Conservation (phyloP, 2,329 filamentous ascomycete genomes). For the Sporothrix curviconia region DNA sequence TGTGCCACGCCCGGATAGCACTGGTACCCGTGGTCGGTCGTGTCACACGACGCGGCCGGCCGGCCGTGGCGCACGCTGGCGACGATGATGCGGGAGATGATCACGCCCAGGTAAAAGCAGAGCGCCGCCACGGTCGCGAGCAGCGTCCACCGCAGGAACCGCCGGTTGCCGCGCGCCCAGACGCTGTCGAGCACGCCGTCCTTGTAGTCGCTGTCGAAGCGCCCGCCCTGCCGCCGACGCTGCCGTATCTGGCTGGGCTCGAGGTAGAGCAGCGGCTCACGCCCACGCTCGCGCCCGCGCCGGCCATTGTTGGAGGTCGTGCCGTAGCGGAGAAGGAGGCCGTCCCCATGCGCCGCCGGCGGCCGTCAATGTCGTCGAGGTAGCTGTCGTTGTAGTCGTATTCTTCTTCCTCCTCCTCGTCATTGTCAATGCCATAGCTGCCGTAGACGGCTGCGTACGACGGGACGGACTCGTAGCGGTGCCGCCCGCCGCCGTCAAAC, state of each 20-base stretch:
- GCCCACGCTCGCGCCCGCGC: not conserved
- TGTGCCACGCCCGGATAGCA: conserved; percentile 57
- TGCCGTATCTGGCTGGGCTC: not conserved
- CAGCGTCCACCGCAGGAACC: conserved; percentile 21
- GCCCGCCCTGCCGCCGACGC: not conserved
- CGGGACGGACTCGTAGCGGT: conserved; percentile 1
- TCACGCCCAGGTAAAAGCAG: conserved; percentile 19
- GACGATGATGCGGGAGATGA: conserved; percentile 21
- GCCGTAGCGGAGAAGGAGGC: not conserved
- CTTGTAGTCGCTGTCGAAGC: not conserved
- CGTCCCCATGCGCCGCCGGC: not conserved
- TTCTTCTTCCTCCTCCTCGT: not conserved
- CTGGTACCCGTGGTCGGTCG: conserved; percentile 50
- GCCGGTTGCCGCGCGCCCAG: conserved; percentile 16
- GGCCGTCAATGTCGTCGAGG: no score
- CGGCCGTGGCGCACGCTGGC: not conserved
- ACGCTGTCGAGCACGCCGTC: conserved; percentile 10
- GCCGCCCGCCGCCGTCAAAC: not conserved
- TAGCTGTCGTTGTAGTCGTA: not conserved
- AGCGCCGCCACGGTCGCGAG: conserved; percentile 10
- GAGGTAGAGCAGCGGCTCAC: conserved; percentile 6
- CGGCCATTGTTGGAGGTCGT: no score
- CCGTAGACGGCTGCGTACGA: conserved; percentile 1
- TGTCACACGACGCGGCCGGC: conserved; percentile 39
- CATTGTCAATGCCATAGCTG: not conserved